A percentile compares a stretch with the other conserved stretches of the same genome.
Conservation (phyloP, 352 stramenopile species). For the Pythium scleroteichum region DNA sequence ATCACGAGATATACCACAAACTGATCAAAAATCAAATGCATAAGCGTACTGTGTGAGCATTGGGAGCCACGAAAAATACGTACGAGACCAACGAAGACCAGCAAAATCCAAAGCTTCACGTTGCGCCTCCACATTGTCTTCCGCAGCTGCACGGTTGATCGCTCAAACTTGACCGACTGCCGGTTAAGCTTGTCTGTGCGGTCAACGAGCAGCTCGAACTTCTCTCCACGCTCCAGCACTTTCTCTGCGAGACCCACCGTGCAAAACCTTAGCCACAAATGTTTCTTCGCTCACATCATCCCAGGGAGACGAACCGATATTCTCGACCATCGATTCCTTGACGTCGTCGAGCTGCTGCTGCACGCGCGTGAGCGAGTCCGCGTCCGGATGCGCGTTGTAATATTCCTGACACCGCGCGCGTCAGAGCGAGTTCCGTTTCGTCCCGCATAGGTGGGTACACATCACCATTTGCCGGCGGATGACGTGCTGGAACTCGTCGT, state of each 20-base stretch:
- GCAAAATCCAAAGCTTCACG: slow-evolving; percentile 84
- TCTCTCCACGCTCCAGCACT: slow-evolving; percentile 97
- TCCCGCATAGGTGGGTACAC: background rate
- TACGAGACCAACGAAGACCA: slow-evolving; percentile 71
- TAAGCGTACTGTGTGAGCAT: background rate
- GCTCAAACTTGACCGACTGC: slow-evolving; percentile 97
- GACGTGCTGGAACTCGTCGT: slow-evolving; percentile 95
- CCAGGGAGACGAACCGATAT: slow-evolving; percentile 82
- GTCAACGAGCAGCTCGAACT: slow-evolving; percentile 95
- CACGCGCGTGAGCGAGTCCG: slow-evolving; percentile 91
- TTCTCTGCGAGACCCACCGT: slow-evolving; percentile 81
- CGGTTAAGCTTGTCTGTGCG: slow-evolving; percentile 96
- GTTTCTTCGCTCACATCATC: background rate
- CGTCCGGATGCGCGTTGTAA: slow-evolving; percentile 87
- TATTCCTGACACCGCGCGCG: slow-evolving; percentile 53
- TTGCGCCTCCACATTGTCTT: slow-evolving; percentile 88
- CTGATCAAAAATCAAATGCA: background rate
- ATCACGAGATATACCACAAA: slow-evolving; percentile 88
- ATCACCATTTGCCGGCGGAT: slow-evolving; percentile 93
- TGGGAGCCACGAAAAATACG: slow-evolving; percentile 19
- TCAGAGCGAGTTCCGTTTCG: background rate
- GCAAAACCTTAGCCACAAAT: no score
- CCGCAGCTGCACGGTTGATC: slow-evolving; percentile 88
- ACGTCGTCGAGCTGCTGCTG: slow-evolving; percentile 97
- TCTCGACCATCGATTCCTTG: slow-evolving; percentile 99